Evolutionary conservation across 2,329 filamentous ascomycete species (phyloP), one percentile per base, ranked within the genome.

Genomic region (Coleophoma crateriformis): DNA sequence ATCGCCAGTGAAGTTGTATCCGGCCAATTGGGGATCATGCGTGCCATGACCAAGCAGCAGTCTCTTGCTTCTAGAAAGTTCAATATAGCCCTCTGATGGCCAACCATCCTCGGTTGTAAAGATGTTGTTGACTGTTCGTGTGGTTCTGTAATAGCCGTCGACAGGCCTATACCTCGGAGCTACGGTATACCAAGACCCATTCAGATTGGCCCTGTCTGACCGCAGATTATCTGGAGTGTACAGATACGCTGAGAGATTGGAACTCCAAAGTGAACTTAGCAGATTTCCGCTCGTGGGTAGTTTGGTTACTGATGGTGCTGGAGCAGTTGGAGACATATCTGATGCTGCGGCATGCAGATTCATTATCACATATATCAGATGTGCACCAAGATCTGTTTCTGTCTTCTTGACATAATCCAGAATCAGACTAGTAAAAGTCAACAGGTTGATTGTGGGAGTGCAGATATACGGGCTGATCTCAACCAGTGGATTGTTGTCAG

Each of bases 71-170:
- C 72, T 67, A 2, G 70, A 68, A 41, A 84, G 71, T 55, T 82
- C 78, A 33, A 84, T 64, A 55, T 74, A 82, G 17, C 73, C 71
- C 55, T 80, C 76, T n/a, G 74, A 77, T 0, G 83, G 83, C 83
- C 83, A 87, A 11, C 83, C 83, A 64, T 82, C 72, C 1, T 70
- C 60, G 1, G 81, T 84, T 17, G 70, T 71, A 7, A 64, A 57
- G 15, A 70, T 68, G 3, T 64, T 53, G 41, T 59, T 32, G 12
- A 14, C 4, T 44, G 20, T 56, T 11, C 57, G 44, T 38, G 72
- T 60, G 1, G 69, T 68, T 6, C 67, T 67, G 50, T 79, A 82
- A 57, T 84, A 87, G 20, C 73, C 71, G 3, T 64, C 55, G 17
- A 75, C 68, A 1, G 80, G 78, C 35, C 69, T 67, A 46, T 73